These are phyloP conservation scores for Pelargonium australe DNA, from an alignment of 441 rosid species.

Conservation along the genomic window DNA sequence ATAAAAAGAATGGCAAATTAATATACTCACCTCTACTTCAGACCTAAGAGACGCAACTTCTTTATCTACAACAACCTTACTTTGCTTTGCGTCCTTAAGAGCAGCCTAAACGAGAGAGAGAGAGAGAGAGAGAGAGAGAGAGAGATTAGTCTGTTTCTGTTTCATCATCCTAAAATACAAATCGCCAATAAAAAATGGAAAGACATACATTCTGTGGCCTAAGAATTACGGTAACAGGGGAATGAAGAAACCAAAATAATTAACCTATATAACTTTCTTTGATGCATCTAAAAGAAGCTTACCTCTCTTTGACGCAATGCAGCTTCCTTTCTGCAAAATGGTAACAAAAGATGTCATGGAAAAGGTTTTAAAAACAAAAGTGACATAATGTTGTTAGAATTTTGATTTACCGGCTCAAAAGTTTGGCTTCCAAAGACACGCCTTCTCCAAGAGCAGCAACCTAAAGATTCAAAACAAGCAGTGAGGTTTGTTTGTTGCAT, in stretches of 20 bases:
- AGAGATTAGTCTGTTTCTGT: neutral
- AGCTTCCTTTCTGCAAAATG: conserved; percentile 61
- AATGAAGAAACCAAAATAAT: neutral
- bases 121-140: neutral
- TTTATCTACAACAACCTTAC: conserved; percentile 38
- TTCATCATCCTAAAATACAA: conserved; percentile 6
- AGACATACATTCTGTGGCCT: conserved; percentile 13
- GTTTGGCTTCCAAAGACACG: conserved; percentile 72
- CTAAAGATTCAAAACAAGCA: conserved; percentile 28
- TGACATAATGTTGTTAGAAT: conserved; percentile 15
- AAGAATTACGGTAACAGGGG: conserved; percentile 2
- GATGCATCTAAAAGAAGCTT: conserved; percentile 1
- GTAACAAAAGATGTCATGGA: conserved; percentile 18
- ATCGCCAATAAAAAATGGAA: neutral
- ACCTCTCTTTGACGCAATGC: conserved; percentile 76
- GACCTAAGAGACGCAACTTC: conserved; percentile 49
- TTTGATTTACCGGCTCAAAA: conserved; percentile 49
- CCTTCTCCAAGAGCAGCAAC: conserved; percentile 60
- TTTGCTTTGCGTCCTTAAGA: conserved; percentile 58
- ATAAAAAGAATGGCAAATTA: neutral
- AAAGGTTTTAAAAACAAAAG: conserved; percentile 11
- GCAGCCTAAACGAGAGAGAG: conserved; percentile 38
- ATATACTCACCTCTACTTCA: conserved; percentile 48
- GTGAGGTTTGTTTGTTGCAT: neutral
- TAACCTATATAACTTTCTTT: neutral